These are phyloP conservation scores for Saccharum spontaneum DNA, from an alignment of 176 grass and related monocot species.

Conservation along the genomic window DNA sequence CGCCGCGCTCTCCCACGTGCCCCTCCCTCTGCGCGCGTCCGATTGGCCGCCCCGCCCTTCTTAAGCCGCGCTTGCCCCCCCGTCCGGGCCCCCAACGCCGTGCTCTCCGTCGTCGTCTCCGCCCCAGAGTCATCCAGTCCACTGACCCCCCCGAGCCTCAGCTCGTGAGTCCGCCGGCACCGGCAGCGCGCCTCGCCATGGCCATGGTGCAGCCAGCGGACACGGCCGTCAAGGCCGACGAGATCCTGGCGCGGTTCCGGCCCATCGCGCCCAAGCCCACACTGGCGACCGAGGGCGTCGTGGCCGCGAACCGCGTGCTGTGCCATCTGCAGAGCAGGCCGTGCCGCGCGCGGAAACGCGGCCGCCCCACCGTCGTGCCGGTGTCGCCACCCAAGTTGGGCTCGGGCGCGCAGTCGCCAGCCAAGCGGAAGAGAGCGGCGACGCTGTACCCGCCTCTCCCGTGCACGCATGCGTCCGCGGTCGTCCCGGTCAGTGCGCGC, in stretches of 20 bases:
- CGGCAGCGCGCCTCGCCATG: slow-evolving; percentile 28
- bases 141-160: background rate
- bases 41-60: slow-evolving; percentile 64
- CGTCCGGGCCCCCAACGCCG: slow-evolving; percentile 13
- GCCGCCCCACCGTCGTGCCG: slow-evolving; percentile 39
- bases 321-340: slow-evolving; percentile 62
- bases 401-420: background rate
- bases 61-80: slow-evolving; percentile 29
- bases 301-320: slow-evolving; percentile 34
- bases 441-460: slow-evolving; percentile 36
- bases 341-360: slow-evolving; percentile 70
- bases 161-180: background rate
- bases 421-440: slow-evolving; percentile 45
- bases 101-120: background rate
- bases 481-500: slow-evolving; percentile 10
- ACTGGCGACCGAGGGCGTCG: slow-evolving; percentile 10
- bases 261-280: slow-evolving; percentile 94
- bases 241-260: slow-evolving; percentile 88
- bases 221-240: slow-evolving; percentile 83
- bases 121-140: background rate
- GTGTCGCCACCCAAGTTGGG: background rate
- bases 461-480: slow-evolving; percentile 35
- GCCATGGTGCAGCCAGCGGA: slow-evolving; percentile 72
- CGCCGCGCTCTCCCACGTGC: slow-evolving; percentile 58
- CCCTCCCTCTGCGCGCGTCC: slow-evolving; percentile 69